phyloP scores from a whole-genome alignment of 2,329 filamentous ascomycete genomes.

The Paraphoma sp. region DNA sequence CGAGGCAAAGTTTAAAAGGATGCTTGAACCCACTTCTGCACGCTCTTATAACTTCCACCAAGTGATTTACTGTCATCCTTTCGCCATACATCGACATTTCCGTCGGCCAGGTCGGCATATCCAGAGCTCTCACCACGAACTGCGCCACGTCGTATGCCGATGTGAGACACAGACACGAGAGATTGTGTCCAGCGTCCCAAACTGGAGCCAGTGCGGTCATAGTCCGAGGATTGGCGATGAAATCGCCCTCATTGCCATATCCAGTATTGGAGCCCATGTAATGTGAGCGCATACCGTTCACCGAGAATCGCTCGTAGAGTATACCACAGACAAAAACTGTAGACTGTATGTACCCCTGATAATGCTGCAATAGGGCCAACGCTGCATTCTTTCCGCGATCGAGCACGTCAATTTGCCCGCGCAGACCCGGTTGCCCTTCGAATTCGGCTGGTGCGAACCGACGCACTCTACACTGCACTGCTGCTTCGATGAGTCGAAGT shows the following conservation, averaged over 20 bases:
- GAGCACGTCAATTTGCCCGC: slow-evolving; percentile 64
- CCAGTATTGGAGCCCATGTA: slow-evolving; percentile 65
- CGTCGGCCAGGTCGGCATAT: slow-evolving; percentile 69
- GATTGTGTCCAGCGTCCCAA: slow-evolving; percentile 56
- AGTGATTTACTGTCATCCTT: slow-evolving; percentile 64
- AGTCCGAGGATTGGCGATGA: slow-evolving; percentile 67
- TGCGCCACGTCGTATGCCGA: slow-evolving; percentile 72
- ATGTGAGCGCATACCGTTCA: slow-evolving; percentile 67
- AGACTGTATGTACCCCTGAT: slow-evolving; percentile 65
- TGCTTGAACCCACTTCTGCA: slow-evolving; percentile 32
- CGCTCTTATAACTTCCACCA: slow-evolving; percentile 60
- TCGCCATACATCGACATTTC: slow-evolving; percentile 76
- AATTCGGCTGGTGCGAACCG: slow-evolving; percentile 80
- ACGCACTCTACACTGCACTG: slow-evolving; percentile 67
- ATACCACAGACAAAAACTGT: slow-evolving; percentile 77
- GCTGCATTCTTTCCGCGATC: slow-evolving; percentile 67
- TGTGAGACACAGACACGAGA: slow-evolving; percentile 65
- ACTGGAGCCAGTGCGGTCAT: slow-evolving; percentile 67
- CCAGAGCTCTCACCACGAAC: slow-evolving; percentile 74
- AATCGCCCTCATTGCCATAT: slow-evolving; percentile 66
- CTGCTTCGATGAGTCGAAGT: slow-evolving; percentile 74
- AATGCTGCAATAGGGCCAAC: slow-evolving; percentile 63
- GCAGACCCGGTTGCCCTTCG: slow-evolving; percentile 66
- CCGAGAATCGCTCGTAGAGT: slow-evolving; percentile 75
- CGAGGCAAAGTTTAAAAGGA: background rate